Evolutionary conservation across 2,329 filamentous ascomycete species (phyloP), one percentile per base, ranked within the genome.

Genomic region (Fusarium nelsonii): DNA sequence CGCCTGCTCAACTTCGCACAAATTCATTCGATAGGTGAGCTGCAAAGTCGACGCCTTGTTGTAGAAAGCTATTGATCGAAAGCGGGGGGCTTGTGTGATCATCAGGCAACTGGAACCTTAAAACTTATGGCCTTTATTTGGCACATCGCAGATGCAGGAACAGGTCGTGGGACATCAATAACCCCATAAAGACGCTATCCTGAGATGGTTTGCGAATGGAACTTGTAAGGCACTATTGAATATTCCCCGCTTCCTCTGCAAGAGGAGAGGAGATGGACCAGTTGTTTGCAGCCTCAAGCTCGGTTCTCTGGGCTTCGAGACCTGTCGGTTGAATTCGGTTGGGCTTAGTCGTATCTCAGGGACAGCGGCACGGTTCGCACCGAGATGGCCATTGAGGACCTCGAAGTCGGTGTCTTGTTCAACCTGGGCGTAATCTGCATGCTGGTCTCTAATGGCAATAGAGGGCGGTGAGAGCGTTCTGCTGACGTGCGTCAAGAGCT

Each of bases 121-220:
- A 49, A 63, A 58, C 63, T 57, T 43, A 50, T 68, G 60, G 63
- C 54, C 56, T 58, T 46, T 30, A 16, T 50, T 55, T 51, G 60
- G 57, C 46, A 57, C 49, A 61, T 67, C 37, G 39, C 43, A 68
- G 58, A 70, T 70, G 67, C 67, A 70, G 67, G 67, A 70, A 70
- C 67, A 49, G 14, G 23, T 55, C n/a, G 58, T 20, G n/a, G 43
- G 30, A 51, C 34, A 41, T 67, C 40, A 45, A 56, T 51, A 62
- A 52, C 53, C 44, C 44, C 41, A 51, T 51, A 20, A 40, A 69
- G 58, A 63, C 69, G 37, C 34, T 41, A 70, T 59, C 40, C 58
- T 48, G 20, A 41, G 48, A 32, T 30, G 51, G 33, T 46, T 55
- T 26, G 44, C 32, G n/a, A 33, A 54, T 44, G 28, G 34, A n/a